A percentile compares a stretch with the other conserved stretches of the same genome.
phyloP scores from a whole-genome alignment of 805 yeast species.

The Wilhelminamyces savonicus region DNA sequence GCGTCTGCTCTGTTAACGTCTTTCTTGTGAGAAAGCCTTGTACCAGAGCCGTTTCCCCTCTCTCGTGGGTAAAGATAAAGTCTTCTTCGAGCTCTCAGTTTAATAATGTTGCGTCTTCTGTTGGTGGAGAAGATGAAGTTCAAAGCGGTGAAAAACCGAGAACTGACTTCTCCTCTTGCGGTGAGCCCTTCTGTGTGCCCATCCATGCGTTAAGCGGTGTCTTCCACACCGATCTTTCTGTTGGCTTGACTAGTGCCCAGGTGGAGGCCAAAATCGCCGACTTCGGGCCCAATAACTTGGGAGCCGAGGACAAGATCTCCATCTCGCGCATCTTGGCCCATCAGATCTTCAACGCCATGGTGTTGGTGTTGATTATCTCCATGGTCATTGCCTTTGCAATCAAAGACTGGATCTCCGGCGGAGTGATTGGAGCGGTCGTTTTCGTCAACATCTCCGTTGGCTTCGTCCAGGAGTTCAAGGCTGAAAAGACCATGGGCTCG shows the following conservation, averaged over 20 bases:
- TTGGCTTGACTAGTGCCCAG: slow-evolving; percentile 2
- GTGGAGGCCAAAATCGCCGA: background rate
- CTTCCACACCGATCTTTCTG: too few relatives aligned
- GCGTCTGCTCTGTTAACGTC: too few relatives aligned
- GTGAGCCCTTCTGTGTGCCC: too few relatives aligned
- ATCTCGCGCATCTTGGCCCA: slow-evolving; percentile 25
- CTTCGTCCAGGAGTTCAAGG: slow-evolving; percentile 44
- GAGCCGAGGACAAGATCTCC: slow-evolving; percentile 24
- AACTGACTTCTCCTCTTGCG: too few relatives aligned
- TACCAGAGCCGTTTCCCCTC: too few relatives aligned
- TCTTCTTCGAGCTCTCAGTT: too few relatives aligned
- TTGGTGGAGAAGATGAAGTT: too few relatives aligned
- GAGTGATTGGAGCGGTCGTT: slow-evolving; percentile 42
- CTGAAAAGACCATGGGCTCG: slow-evolving; percentile 47
- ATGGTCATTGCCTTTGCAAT: slow-evolving; percentile 33
- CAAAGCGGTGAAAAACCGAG: too few relatives aligned
- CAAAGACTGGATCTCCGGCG: slow-evolving; percentile 35
- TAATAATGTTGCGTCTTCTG: too few relatives aligned
- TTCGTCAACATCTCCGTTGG: slow-evolving; percentile 43
- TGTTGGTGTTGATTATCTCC: slow-evolving; percentile 29
- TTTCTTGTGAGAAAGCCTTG: too few relatives aligned
- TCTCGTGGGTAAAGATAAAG: too few relatives aligned
- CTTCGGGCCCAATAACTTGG: slow-evolving; percentile 19
- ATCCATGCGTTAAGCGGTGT: too few relatives aligned
- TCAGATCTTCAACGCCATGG: slow-evolving; percentile 35